Evolutionary conservation across 345 rosid genomes (phyloP), one percentile per base, ranked within the genome.

Genomic region (Chamaenerion angustifolium): DNA sequence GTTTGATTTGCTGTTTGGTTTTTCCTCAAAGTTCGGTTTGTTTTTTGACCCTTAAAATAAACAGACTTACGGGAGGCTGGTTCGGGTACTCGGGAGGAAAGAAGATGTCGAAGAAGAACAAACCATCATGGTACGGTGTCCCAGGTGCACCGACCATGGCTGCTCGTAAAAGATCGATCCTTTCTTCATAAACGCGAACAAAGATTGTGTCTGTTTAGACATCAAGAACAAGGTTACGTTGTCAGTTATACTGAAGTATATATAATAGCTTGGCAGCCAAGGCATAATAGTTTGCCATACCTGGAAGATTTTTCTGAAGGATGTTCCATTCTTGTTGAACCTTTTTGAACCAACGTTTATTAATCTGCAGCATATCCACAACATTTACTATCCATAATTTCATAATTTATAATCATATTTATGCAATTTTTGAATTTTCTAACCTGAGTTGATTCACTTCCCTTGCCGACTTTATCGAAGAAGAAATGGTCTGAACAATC

Each of bases 241-340:
- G 37, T 31, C 37, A 31, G 37, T 31, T 31, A 31, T 31, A 4
- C 37, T 31, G 37, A 31, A 31, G 37, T 6, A 31, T 31, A 31
- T 8, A 31, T 31, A 31, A 8, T 31, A 31, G 37, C 37, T 31
- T 31, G 37, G 37, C 37, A 31, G 37, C 6, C 10, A 50, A 50
- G 21, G 18, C 54, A 12, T 12, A 48, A 19, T 19, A 21, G 15
- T 21, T 23, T 61, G 60, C 8, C 79, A 66, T 48, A 86, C 98
- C 87, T 13, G 96, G 95, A 61, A 92, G 87, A 68, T 78, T 64
- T 55, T 70, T 68, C 71, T 78, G 76, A 43, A 92, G 70, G 41
- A 72, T 67, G 69, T 69, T 80, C 98, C 98, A 92, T 58, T 92
- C 98, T 68, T 78, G 85, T 61, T 74, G 93, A 68, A 92, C 89